Conservation (phyloP, 2,329 filamentous ascomycete species). For the Paracoccidioides brasiliensis region DNA sequence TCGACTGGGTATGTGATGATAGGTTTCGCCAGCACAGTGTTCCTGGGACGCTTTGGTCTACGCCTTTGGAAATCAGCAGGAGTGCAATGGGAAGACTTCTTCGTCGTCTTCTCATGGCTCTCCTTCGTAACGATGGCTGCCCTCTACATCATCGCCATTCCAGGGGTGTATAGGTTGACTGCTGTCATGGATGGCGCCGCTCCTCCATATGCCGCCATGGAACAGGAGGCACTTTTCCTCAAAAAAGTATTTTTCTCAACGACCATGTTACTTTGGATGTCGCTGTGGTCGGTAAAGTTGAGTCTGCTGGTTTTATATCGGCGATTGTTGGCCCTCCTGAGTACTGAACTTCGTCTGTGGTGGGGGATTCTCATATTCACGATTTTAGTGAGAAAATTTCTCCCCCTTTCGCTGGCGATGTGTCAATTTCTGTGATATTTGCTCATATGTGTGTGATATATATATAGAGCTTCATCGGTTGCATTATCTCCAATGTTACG, state of each 20-base stretch:
- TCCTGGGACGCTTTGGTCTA: conserved; percentile 7
- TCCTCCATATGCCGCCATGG: conserved; percentile 16
- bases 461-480: conserved; percentile 24
- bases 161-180: conserved; percentile 21
- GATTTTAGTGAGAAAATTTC: conserved; percentile 17
- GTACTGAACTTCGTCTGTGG: conserved; percentile 24
- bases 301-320: conserved; percentile 29
- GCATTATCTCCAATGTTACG: conserved; percentile 23
- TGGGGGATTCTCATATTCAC: conserved; percentile 24
- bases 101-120: conserved; percentile 3
- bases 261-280: conserved; percentile 21
- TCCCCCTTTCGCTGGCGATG: not conserved
- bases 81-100: conserved; percentile 8
- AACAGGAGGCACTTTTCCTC: conserved; percentile 19
- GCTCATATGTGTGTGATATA: not conserved
- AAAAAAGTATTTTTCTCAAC: conserved; percentile 25
- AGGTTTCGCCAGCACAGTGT: conserved; percentile 10
- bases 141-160: conserved; percentile 25
- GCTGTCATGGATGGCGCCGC: conserved; percentile 7
- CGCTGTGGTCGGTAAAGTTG: conserved; percentile 30
- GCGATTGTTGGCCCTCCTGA: conserved; percentile 22
- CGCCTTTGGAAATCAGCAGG: conserved; percentile 2
- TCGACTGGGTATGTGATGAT: conserved; percentile 13
- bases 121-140: conserved; percentile 13
- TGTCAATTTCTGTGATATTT: not conserved